These are phyloP conservation scores for Helicosporidium sp. DNA, from an alignment of 139 green algal genomes.

Conservation along the genomic window DNA sequence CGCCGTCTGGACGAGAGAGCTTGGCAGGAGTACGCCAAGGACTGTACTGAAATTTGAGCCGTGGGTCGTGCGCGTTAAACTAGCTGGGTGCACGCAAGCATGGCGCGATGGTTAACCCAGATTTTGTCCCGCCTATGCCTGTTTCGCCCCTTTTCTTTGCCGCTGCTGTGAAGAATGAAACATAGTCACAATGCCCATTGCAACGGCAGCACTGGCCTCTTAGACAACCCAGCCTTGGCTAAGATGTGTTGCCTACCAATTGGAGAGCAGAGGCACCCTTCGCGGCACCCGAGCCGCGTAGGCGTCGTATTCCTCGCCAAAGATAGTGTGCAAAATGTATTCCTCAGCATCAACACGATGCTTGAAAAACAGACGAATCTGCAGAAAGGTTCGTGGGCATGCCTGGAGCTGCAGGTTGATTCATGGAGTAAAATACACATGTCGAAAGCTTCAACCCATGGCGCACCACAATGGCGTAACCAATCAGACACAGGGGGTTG, in stretches of 20 bases:
- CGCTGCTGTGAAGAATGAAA: conserved; percentile 1
- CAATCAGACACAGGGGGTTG: conserved; percentile 38
- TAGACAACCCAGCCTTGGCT: too few relatives aligned
- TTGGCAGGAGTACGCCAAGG: conserved; percentile 14
- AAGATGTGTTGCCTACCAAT: too few relatives aligned
- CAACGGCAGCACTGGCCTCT: conserved; percentile 32
- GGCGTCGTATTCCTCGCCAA: too few relatives aligned
- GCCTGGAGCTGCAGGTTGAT: background rate
- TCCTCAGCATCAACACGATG: conserved; percentile 34
- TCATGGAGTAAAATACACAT: background rate
- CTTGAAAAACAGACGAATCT: conserved; percentile 45
- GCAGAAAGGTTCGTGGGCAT: background rate
- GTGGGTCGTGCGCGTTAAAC: too few relatives aligned
- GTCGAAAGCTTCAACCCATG: background rate
- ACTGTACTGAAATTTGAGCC: conserved; percentile 13
- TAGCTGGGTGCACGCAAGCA: too few relatives aligned
- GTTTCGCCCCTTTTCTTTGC: background rate
- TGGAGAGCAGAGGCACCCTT: too few relatives aligned
- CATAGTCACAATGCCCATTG: background rate
- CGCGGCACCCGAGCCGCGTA: too few relatives aligned
- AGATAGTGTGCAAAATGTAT: too few relatives aligned
- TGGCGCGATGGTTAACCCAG: too few relatives aligned
- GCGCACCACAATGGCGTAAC: conserved; percentile 27
- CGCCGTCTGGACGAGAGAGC: too few relatives aligned
- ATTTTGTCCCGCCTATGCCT: background rate